These are phyloP conservation scores for Neonectria ditissima DNA, from an alignment of 2,329 filamentous ascomycete species.

Conservation along the genomic window DNA sequence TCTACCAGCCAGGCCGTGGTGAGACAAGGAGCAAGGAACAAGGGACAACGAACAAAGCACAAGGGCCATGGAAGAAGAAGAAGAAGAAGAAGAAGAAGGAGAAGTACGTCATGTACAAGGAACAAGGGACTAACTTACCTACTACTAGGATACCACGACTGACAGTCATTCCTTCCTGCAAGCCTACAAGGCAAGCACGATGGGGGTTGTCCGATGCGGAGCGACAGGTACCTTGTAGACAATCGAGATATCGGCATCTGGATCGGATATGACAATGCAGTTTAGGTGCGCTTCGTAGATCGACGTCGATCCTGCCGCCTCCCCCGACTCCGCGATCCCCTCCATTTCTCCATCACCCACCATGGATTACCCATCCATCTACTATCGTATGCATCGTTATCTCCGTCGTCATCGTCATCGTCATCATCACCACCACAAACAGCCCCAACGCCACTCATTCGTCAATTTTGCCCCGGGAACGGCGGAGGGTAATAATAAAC, in stretches of 20 bases:
- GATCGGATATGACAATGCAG: conserved; percentile 38
- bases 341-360: conserved; percentile 2
- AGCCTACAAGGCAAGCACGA: neutral
- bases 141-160: neutral
- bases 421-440: neutral
- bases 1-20: neutral
- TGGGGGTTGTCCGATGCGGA: conserved; percentile 10
- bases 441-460: neutral
- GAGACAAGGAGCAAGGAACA: conserved; percentile 9
- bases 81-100: neutral
- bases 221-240: conserved; percentile 26
- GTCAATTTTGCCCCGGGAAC: neutral
- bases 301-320: conserved; percentile 40
- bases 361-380: neutral
- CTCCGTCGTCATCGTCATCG: neutral
- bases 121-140: conserved; percentile 2
- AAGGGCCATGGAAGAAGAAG: conserved; percentile 1
- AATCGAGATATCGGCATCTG: conserved; percentile 45
- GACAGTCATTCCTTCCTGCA: neutral
- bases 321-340: conserved; percentile 8
- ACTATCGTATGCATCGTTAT: no score
- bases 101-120: neutral
- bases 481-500: neutral
- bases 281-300: conserved; percentile 37
- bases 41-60: neutral